Conservation (phyloP, 1,284 basidiomycete genomes). For the Quambalaria eucalypti region DNA sequence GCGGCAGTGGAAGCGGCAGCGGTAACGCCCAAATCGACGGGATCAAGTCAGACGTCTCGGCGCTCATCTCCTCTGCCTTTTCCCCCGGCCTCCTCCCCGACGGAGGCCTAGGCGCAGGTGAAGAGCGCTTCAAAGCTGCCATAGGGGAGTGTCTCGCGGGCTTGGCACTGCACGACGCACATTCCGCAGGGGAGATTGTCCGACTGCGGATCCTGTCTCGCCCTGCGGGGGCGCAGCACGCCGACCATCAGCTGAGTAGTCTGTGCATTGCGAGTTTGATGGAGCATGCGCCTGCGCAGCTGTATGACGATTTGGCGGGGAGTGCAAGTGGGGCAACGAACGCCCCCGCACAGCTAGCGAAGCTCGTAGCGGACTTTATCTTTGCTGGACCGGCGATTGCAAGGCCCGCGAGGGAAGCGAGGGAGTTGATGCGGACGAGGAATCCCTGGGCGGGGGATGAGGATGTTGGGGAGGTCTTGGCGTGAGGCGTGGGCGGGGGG, state of each 20-base stretch:
- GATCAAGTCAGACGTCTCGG: conserved; percentile 64
- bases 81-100: too few species aligned
- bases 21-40: conserved; percentile 65
- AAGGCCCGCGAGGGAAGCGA: conserved; percentile 72
- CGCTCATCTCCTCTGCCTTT: conserved; percentile 72
- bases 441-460: conserved; percentile 38
- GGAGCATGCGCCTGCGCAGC: conserved; percentile 56
- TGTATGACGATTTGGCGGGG: conserved; percentile 59
- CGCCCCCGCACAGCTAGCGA: conserved; percentile 61
- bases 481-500: neutral
- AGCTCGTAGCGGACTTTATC: conserved; percentile 65
- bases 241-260: conserved; percentile 59
- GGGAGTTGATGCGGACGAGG: conserved; percentile 59
- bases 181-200: conserved; percentile 56
- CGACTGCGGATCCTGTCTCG: too few species aligned
- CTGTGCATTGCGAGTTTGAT: conserved; percentile 62
- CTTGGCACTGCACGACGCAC: conserved; percentile 57
- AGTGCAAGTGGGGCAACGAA: too few species aligned
- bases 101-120: conserved; percentile 4
- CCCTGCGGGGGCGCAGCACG: too few species aligned
- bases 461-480: conserved; percentile 10
- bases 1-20: too few species aligned
- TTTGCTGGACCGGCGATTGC: conserved; percentile 66
- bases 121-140: conserved; percentile 51
- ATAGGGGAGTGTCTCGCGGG: conserved; percentile 62